Evolutionary conservation across 768 basidiomycete species (phyloP), one percentile per base, ranked within the genome.

Genomic region (Trametes elegans): DNA sequence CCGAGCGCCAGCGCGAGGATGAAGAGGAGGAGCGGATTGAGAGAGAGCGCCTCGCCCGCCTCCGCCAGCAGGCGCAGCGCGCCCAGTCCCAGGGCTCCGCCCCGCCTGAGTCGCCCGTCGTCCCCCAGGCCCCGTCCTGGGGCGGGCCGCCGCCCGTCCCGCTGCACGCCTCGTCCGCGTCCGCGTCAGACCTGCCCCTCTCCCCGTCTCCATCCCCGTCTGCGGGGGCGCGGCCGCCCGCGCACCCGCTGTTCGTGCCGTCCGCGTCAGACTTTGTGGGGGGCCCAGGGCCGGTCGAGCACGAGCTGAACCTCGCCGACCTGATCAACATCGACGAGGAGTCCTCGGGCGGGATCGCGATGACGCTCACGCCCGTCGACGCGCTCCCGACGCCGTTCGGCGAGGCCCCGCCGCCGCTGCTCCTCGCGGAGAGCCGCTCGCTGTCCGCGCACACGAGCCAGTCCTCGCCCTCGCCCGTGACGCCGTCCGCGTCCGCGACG

Each of bases 281-380:
- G n/a, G 49, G 58, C 65, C 5, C 49, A 5, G 57, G 31, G 6
- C 14, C 58, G 14, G 62, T 71, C 18, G 87, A 87, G 66, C 80
- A 80, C 28, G 87, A 89, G 70, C 66, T 89, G 46, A 85, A 88
- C 63, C 79, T 90, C 18, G 80, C 82, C 34, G 88, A 90, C 67
- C 73, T 90, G 60, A 88, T 90, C 57, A 88, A 89, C 67, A 80
- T 90, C 58, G 88, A 90, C 58, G 87, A 88, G 44, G 85, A 85
- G 51, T 68, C 73, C 27, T 62, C 65, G 46, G 72, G 75, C 43
- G 76, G 79, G 47, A 56, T 65, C 13, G 57, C 64, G 7, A 60
- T 66, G 43, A 59, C 64, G n/a, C n/a, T n/a, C n/a, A n/a, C n/a
- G 14, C 56, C 62, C 19, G 61, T 43, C 24, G 50, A 58, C 36